Evolutionary conservation across 1,284 basidiomycete genomes (phyloP), one percentile per base, ranked within the genome.

Genomic region (Rhizoctonia solani): DNA sequence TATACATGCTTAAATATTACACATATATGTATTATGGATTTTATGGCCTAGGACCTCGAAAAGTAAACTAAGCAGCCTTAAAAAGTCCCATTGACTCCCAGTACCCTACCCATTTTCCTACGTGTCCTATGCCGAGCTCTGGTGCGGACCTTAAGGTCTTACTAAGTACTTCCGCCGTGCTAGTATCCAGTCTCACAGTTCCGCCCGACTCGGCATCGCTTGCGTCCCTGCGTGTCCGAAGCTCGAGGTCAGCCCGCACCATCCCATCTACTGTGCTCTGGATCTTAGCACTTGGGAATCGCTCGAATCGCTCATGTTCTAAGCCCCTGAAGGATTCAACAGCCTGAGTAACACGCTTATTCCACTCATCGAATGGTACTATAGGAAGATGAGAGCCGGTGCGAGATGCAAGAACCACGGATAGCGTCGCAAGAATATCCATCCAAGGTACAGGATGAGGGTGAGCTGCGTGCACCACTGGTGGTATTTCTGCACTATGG

Each of bases 361-460:
- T 66, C 76, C 78, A 80, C 21, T 74, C 71, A 1, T 56, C 32
- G 56, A 72, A 75, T 4, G 75, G 69, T n/a, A 76, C 73, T 9
- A 74, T 55, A 9, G 73, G 72, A 11, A 61, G 58, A 4, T 8
- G 14, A 21, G 14, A 6, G 32, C 29, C 25, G 3, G 34, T 61
- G 9, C 21, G 46, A 19, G 32, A 78, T 61, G 23, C 46, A 29
- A 77, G 66, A 1, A 49, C 63, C 9, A 69, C 44, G 0, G 75
- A 71, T 21, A 77, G 66, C 8, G 72, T 67, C 3, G 27, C 32
- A 44, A 74, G 68, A 44, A 75, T 47, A 3, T 56, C 19, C 4
- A 68, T 63, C 73, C 75, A 76, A 6, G 71, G 25, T 3, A 74
- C 69, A 1, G 74, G 74, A 16, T 71, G 71, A 8, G 76, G 74